These are phyloP conservation scores for Grosmannia clavigera DNA, from an alignment of 2,329 filamentous ascomycete species.

Conservation along the genomic window DNA sequence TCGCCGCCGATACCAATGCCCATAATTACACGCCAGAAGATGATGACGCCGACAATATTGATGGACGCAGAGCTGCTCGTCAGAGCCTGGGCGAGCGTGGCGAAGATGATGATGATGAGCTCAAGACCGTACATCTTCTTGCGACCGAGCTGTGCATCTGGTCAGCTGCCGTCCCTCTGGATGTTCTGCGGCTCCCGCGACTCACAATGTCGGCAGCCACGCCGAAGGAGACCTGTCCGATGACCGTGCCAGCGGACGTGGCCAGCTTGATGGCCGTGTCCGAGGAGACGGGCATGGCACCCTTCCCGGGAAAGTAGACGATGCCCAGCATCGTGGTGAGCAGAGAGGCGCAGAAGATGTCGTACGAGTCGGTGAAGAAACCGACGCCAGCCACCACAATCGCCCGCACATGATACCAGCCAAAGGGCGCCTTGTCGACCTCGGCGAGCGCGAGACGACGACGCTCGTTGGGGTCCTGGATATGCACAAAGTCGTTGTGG, in stretches of 20 bases:
- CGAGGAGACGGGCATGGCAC: slow-evolving; percentile 50
- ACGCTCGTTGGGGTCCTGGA: slow-evolving; percentile 65
- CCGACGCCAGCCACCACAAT: slow-evolving; percentile 70
- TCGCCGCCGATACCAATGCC: slow-evolving; percentile 62
- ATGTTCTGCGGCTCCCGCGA: background rate
- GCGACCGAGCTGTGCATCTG: slow-evolving; percentile 13
- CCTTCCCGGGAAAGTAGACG: slow-evolving; percentile 53
- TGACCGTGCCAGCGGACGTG: slow-evolving; percentile 70
- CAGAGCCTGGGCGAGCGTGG: slow-evolving; percentile 60
- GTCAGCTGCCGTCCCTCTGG: background rate
- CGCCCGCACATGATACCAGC: slow-evolving; percentile 73
- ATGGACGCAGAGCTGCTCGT: slow-evolving; percentile 50
- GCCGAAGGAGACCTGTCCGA: slow-evolving; percentile 73
- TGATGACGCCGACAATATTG: slow-evolving; percentile 51
- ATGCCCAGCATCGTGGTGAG: slow-evolving; percentile 66
- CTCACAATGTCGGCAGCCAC: slow-evolving; percentile 50
- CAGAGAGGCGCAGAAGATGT: slow-evolving; percentile 67
- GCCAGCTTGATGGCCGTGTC: slow-evolving; percentile 80
- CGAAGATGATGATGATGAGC: slow-evolving; percentile 68
- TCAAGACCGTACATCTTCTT: slow-evolving; percentile 62
- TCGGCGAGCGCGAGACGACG: slow-evolving; percentile 68
- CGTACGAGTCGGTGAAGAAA: slow-evolving; percentile 75
- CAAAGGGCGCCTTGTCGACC: slow-evolving; percentile 70
- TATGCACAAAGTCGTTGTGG: slow-evolving; percentile 35
- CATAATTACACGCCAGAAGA: slow-evolving; percentile 76